Percentiles rank a stretch among this genome's conserved stretches.
These are phyloP conservation scores for Sarocladiaceae sp. DNA, from an alignment of 2,329 filamentous ascomycete species.

Conservation along the genomic window DNA sequence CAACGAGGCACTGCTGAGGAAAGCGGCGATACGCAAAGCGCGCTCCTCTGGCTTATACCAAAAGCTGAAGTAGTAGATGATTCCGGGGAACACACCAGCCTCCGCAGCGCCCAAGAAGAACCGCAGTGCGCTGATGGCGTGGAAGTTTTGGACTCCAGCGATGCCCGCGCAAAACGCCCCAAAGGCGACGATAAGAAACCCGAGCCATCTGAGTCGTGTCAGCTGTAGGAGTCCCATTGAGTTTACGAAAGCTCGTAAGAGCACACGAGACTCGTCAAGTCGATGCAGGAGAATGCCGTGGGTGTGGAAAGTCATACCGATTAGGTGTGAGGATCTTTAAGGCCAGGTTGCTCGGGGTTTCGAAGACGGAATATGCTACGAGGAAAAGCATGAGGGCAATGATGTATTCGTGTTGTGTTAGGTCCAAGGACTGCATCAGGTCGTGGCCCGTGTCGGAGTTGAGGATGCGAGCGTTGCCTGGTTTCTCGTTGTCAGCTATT, in stretches of 20 bases:
- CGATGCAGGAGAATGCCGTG: conserved; percentile 17
- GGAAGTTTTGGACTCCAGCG: conserved; percentile 23
- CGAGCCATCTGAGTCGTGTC: conserved; percentile 58
- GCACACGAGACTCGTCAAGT: conserved; percentile 14
- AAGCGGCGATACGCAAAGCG: conserved; percentile 42
- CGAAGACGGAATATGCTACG: conserved; percentile 20
- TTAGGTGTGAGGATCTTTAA: no score
- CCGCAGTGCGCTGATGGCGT: conserved; percentile 22
- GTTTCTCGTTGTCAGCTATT: background rate
- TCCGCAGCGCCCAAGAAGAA: conserved; percentile 50
- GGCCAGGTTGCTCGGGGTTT: no score
- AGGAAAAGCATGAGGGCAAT: conserved; percentile 31
- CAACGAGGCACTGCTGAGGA: conserved; percentile 63
- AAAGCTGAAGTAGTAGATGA: conserved; percentile 55
- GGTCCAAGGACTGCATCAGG: conserved; percentile 25
- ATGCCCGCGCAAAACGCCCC: conserved; percentile 35
- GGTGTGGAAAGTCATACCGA: no score
- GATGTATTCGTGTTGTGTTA: conserved; percentile 24
- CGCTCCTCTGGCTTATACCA: conserved; percentile 47
- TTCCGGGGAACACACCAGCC: conserved; percentile 51
- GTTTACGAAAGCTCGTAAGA: background rate
- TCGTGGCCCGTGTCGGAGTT: conserved; percentile 28
- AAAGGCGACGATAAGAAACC: conserved; percentile 37
- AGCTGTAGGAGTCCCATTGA: conserved; percentile 21
- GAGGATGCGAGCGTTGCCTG: conserved; percentile 32